Base-by-base conservation (phyloP, 257 asterid genomes). In the Solanum verrucosum region DNA sequence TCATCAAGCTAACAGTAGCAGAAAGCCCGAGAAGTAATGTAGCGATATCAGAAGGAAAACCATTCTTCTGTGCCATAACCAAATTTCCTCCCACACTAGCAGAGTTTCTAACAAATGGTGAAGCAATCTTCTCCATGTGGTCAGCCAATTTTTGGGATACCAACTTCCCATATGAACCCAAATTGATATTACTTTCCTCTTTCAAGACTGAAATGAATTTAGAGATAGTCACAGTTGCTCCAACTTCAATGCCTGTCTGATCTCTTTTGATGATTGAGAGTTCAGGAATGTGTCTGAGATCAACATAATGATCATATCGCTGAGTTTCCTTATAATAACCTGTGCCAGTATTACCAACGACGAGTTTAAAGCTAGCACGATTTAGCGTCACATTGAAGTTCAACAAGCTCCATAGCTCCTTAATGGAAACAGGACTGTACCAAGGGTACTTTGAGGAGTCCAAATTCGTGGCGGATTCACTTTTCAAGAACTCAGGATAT, bases 11-110 rank as follows among this genome's bases (percentile, higher is more conserved):
- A 86, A 95, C 93, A 25, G 89, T 91, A 59, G 94, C 84, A 87
- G 84, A 90, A 81, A 88, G 91, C 3, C 96, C 91, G 74, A 94
- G 93, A 89, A 94, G 92, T 87, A 95, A 63, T 6, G 98, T 95
- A 68, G 91, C 92, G 65, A 93, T 91, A 89, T 95, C 96, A 0
- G 98, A 95, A 85, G 98, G 96, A 91, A 95, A 95, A 89, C 85
- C n/a, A 63, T 92, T 93, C 89, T 92, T 92, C 81, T 95, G 98
- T 68, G 96, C 93, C 96, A 95, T 94, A 67, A 93, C 94, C 89
- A 95, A 85, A 90, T 95, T 95, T 40, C 98, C 98, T 35, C 96
- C 98, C 6, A 95, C 85, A 88, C 96, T 95, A 33, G 92, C 98
- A 2, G 94, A 78, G 90, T 95, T 95, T 84, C 98, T 91, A 37